These are phyloP conservation scores for Kodamaea derodonti DNA, from an alignment of 1,139 yeast species.

Conservation along the genomic window DNA sequence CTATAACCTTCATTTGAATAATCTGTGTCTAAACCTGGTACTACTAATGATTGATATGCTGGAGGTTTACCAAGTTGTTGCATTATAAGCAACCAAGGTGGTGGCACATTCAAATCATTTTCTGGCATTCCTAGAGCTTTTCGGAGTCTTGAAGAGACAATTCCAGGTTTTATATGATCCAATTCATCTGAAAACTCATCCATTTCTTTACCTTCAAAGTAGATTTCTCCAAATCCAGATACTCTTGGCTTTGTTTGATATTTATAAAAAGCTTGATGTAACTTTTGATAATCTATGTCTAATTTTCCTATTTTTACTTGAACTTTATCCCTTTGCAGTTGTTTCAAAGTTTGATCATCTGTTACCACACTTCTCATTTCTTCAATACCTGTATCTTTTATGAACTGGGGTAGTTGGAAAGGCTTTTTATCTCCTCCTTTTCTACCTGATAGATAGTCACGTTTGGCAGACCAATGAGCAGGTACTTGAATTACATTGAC, in stretches of 20 bases:
- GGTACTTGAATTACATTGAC: conserved; percentile 79
- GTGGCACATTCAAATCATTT: conserved; percentile 45
- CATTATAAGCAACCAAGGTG: conserved; percentile 84
- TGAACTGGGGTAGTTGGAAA: conserved; percentile 74
- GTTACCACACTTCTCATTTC: conserved; percentile 66
- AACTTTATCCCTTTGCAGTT: conserved; percentile 75
- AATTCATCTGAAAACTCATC: conserved; percentile 42
- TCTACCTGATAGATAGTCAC: conserved; percentile 72
- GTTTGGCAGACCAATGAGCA: conserved; percentile 74
- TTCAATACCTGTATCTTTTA: conserved; percentile 79
- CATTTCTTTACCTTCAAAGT: conserved; percentile 71
- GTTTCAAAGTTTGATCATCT: conserved; percentile 56
- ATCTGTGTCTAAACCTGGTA: conserved; percentile 50
- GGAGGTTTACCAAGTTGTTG: conserved; percentile 80
- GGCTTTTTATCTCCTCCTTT: conserved; percentile 71
- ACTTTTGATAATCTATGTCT: conserved; percentile 80
- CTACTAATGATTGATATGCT: conserved; percentile 61
- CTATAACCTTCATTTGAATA: conserved; percentile 38
- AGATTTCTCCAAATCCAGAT: conserved; percentile 69
- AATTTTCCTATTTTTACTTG: conserved; percentile 87
- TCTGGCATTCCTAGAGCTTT: conserved; percentile 69
- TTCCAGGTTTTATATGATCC: conserved; percentile 60
- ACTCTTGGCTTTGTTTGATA: conserved; percentile 71
- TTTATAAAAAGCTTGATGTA: conserved; percentile 86
- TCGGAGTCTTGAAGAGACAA: conserved; percentile 53